Evolutionary conservation across 2,329 filamentous ascomycete species (phyloP).

Genomic region (Verticillium tricorpus): DNA sequence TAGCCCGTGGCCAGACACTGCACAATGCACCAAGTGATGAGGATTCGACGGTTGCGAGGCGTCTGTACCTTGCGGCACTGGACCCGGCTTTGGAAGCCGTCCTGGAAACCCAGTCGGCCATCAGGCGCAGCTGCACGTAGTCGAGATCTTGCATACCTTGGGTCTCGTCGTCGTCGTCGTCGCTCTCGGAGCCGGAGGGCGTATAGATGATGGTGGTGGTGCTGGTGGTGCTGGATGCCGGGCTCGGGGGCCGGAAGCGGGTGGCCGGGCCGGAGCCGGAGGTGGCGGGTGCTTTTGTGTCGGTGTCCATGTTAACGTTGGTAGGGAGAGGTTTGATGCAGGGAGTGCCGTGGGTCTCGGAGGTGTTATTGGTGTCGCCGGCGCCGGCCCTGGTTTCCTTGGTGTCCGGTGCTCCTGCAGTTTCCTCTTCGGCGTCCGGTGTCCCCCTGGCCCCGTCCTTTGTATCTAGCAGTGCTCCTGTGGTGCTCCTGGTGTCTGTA

Average conservation of each 20-base stretch:
- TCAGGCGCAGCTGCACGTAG: slow-evolving; percentile 25
- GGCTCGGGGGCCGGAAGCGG: neutral
- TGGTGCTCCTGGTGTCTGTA: no score
- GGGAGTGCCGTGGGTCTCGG: no score
- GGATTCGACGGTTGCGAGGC: neutral
- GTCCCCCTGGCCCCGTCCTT: no score
- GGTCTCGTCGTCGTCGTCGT: slow-evolving; percentile 15
- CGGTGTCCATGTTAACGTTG: no score
- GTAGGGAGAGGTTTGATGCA: no score
- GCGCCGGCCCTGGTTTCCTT: no score
- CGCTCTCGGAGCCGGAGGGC: neutral
- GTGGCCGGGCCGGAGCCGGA: no score
- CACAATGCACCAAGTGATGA: neutral
- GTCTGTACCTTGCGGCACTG: slow-evolving; percentile 38
- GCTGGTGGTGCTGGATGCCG: neutral
- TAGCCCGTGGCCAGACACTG: neutral
- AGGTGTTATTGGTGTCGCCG: no score
- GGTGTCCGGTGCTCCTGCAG: no score
- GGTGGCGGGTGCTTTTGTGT: no score
- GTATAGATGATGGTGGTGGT: neutral
- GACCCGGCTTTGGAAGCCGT: slow-evolving; percentile 33
- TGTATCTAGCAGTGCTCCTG: no score
- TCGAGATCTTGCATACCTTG: slow-evolving; percentile 10
- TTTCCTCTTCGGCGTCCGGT: no score
- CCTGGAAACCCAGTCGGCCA: slow-evolving; percentile 36